phyloP scores from a whole-genome alignment of 371 early-diverging fungal species.

The Mucor piriformis region DNA sequence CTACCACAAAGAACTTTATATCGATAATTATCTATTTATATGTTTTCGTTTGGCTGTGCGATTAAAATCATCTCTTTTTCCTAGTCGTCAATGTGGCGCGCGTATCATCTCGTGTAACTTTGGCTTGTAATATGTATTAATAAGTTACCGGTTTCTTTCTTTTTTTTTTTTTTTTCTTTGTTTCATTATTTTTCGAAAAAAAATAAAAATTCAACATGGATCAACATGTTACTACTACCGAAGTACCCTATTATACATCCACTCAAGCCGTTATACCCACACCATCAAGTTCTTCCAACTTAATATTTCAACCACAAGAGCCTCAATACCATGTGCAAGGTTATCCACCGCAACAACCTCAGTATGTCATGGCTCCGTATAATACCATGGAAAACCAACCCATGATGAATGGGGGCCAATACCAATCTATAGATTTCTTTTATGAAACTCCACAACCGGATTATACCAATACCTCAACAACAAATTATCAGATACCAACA shows the following conservation, averaged over 20 bases:
- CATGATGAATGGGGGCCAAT: not conserved
- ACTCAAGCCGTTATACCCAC: not conserved
- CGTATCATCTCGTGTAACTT: conserved; percentile 20
- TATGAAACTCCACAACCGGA: conserved; percentile 12
- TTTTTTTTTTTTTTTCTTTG: not conserved
- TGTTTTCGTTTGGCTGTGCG: too few relatives aligned
- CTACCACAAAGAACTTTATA: not conserved
- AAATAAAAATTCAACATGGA: conserved; percentile 2
- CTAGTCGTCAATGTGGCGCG: conserved; percentile 11
- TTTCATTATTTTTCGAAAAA: conserved; percentile 1
- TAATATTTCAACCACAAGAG: conserved; percentile 7
- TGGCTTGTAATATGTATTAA: not conserved
- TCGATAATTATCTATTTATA: not conserved
- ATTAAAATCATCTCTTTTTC: not conserved
- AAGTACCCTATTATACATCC: conserved; percentile 4
- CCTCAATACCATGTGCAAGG: conserved; percentile 6
- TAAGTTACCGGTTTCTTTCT: conserved; percentile 4
- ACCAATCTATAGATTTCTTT: conserved; percentile 16
- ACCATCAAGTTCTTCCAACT: not conserved
- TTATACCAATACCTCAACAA: conserved; percentile 1
- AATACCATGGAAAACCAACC: not conserved
- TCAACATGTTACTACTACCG: conserved; percentile 7
- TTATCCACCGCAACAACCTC: conserved; percentile 3
- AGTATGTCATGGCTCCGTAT: not conserved
- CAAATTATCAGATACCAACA: conserved; percentile 16